These are phyloP conservation scores for Lenwebbia sp. DNA, from an alignment of 345 rosid species.

Conservation along the genomic window DNA sequence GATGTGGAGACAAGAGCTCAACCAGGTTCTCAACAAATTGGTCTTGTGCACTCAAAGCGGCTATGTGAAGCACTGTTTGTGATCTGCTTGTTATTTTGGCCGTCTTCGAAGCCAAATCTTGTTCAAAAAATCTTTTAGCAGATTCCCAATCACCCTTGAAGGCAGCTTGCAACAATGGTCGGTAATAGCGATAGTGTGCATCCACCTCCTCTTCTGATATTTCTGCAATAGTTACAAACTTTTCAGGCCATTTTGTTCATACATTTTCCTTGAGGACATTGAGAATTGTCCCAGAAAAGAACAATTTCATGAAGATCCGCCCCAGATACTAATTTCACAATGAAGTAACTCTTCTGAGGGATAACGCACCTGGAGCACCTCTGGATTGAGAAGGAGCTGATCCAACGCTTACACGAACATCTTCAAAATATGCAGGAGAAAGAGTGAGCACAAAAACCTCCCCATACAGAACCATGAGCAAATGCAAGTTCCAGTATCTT, in stretches of 20 bases:
- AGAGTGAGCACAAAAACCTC: background rate
- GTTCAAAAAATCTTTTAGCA: background rate
- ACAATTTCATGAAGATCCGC: background rate
- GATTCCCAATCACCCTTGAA: background rate
- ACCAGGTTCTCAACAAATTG: background rate
- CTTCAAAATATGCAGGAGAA: background rate
- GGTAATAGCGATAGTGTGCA: background rate
- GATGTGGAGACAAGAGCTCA: background rate
- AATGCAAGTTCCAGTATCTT: background rate
- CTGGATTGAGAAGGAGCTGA: accelerated
- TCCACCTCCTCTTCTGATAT: background rate
- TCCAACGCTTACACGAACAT: accelerated
- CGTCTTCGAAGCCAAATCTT: background rate
- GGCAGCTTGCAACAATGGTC: background rate
- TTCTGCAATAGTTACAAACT: background rate
- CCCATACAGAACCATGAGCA: background rate
- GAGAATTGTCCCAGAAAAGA: background rate
- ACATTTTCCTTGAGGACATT: background rate
- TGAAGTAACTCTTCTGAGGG: background rate
- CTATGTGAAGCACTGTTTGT: background rate
- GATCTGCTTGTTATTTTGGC: background rate
- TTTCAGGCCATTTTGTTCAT: background rate
- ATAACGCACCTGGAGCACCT: background rate
- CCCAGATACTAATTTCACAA: background rate
- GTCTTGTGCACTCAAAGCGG: background rate